phyloP scores from a whole-genome alignment of 768 basidiomycete genomes.

The Dendrothele bispora region DNA sequence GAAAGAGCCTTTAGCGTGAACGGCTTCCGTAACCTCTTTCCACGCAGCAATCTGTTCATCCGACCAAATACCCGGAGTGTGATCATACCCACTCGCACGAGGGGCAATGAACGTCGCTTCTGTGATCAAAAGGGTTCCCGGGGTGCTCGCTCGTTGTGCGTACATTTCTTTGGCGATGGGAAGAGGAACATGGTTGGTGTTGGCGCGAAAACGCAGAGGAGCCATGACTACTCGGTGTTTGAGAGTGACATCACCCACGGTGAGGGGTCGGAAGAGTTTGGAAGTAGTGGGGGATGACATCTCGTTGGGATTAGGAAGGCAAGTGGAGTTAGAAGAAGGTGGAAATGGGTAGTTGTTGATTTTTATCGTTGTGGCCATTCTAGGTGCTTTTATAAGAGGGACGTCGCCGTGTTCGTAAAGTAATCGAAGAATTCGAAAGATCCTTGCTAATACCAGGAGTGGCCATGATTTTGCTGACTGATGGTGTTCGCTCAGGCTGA shows the following conservation, averaged over 20 bases:
- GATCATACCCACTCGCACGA: slow-evolving; percentile 24
- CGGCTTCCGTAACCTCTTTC: slow-evolving; percentile 39
- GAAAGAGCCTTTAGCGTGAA: slow-evolving; percentile 38
- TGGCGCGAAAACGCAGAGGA: slow-evolving; percentile 30
- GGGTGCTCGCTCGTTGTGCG: slow-evolving; percentile 24
- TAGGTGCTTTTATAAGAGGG: too few species aligned
- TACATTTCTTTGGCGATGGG: slow-evolving; percentile 25
- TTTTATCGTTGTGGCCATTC: too few species aligned
- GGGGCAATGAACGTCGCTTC: slow-evolving; percentile 36
- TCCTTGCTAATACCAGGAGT: too few species aligned
- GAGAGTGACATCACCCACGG: slow-evolving; percentile 25
- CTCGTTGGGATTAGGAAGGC: too few species aligned
- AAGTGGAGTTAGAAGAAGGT: too few species aligned
- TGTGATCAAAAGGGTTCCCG: slow-evolving; percentile 34
- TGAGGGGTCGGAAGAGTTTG: slow-evolving; percentile 26
- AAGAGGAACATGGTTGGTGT: slow-evolving; percentile 16
- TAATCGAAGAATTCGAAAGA: too few species aligned
- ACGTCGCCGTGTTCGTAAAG: too few species aligned
- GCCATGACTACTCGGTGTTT: slow-evolving; percentile 32
- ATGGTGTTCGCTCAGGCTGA: too few species aligned
- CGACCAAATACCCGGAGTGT: slow-evolving; percentile 38
- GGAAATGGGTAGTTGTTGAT: too few species aligned
- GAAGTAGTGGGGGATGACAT: too few species aligned
- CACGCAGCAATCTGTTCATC: slow-evolving; percentile 29
- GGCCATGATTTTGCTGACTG: too few species aligned